phyloP scores from a whole-genome alignment of 2,329 filamentous ascomycete genomes.

The Trichocomaceae sp. region DNA sequence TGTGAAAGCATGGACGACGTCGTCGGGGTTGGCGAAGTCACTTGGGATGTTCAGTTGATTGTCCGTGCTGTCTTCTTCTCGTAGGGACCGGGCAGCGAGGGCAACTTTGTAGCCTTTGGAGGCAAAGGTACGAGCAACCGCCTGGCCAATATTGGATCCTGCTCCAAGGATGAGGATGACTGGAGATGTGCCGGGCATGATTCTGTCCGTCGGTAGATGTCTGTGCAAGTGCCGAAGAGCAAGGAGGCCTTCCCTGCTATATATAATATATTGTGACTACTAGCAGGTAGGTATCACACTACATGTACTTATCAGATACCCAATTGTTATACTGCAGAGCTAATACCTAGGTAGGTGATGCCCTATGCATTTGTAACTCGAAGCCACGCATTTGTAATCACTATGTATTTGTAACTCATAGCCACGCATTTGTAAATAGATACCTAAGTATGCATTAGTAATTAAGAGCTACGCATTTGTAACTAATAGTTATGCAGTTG shows the following conservation, averaged over 20 bases:
- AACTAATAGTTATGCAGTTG: no score
- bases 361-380: no score
- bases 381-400: no score
- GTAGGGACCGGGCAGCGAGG: slow-evolving; percentile 29
- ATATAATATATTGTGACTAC: background rate
- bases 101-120: slow-evolving; percentile 41
- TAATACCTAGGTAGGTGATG: no score
- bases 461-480: no score
- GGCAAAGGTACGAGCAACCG: slow-evolving; percentile 34
- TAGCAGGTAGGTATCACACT: background rate
- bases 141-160: slow-evolving; percentile 37
- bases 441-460: no score
- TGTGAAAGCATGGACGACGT: slow-evolving; percentile 33
- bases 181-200: background rate
- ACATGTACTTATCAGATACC: background rate
- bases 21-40: slow-evolving; percentile 33
- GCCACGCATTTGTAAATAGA: no score
- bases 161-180: slow-evolving; percentile 37
- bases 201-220: background rate
- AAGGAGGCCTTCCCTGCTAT: background rate
- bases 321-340: no score
- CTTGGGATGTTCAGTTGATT: slow-evolving; percentile 27
- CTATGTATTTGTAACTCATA: no score
- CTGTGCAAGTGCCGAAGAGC: background rate
- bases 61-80: slow-evolving; percentile 23